phyloP scores from a whole-genome alignment of 2,329 filamentous ascomycete genomes.

The Phaeosphaeria sp. region DNA sequence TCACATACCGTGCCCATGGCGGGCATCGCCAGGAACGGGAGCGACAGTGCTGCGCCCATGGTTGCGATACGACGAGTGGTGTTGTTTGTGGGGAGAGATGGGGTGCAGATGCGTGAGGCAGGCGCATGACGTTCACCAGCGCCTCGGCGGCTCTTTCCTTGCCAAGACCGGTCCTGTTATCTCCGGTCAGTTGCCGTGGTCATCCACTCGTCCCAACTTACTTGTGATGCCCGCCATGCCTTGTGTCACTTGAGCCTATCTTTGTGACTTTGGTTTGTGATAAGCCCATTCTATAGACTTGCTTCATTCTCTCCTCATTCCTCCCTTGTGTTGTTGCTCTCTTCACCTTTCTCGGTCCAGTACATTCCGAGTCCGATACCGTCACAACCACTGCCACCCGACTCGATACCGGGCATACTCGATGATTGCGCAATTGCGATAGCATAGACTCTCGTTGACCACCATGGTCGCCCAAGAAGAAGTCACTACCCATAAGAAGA shows the following conservation, averaged over 20 bases:
- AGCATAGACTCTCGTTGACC: slow-evolving; percentile 20
- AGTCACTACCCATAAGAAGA: slow-evolving; percentile 60
- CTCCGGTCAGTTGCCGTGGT: slow-evolving; percentile 18
- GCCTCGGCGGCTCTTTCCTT: slow-evolving; percentile 8
- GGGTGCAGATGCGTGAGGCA: slow-evolving; percentile 8
- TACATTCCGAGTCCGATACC: slow-evolving; percentile 9
- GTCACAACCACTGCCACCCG: slow-evolving; percentile 8
- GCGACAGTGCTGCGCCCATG: slow-evolving; percentile 91
- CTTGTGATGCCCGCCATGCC: slow-evolving; percentile 4
- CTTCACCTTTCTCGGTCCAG: neutral
- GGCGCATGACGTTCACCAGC: slow-evolving; percentile 23
- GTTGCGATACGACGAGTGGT: slow-evolving; percentile 23
- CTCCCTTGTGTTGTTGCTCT: neutral
- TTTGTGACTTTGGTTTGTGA: neutral
- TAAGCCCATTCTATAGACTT: slow-evolving; percentile 1
- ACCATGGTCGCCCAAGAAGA: slow-evolving; percentile 32
- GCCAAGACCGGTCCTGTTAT: slow-evolving; percentile 23
- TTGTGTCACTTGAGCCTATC: slow-evolving; percentile 2
- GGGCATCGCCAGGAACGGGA: slow-evolving; percentile 88
- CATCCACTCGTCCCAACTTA: neutral
- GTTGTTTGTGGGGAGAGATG: slow-evolving; percentile 8
- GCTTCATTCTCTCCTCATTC: neutral
- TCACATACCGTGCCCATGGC: slow-evolving; percentile 80
- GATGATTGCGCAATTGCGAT: slow-evolving; percentile 28
- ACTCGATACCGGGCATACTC: slow-evolving; percentile 14